A percentile compares a stretch with the other conserved stretches of the same genome.
Evolutionary conservation across 2,329 filamentous ascomycete genomes (phyloP).

Genomic region (Trichophyton verrucosum): DNA sequence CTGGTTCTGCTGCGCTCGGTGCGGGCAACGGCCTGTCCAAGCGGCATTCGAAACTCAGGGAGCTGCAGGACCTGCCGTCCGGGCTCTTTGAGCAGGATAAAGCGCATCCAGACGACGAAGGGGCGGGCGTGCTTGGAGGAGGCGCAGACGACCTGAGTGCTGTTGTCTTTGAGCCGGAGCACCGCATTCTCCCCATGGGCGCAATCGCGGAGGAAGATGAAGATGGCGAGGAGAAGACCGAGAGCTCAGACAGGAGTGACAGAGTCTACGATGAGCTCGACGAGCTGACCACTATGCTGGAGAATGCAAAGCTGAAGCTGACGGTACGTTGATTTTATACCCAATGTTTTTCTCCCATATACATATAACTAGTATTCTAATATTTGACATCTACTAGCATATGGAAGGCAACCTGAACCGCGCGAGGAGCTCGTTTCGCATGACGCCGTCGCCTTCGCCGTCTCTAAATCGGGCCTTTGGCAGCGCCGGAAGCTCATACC

Average conservation of each 20-base stretch:
- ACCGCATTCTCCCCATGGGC: slow-evolving; percentile 22
- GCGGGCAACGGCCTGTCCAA: neutral
- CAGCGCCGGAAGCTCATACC: slow-evolving; percentile 28
- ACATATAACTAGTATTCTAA: neutral
- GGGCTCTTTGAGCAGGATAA: neutral
- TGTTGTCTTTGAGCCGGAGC: slow-evolving; percentile 5
- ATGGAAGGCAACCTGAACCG: slow-evolving; percentile 87
- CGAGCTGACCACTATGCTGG: slow-evolving; percentile 63
- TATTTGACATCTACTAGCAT: slow-evolving; percentile 42
- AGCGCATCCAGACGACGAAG: neutral
- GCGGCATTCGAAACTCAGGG: neutral
- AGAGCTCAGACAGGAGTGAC: neutral
- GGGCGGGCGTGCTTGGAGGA: neutral
- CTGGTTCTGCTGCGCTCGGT: neutral
- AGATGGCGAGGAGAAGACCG: slow-evolving; percentile 15
- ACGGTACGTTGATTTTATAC: slow-evolving; percentile 48
- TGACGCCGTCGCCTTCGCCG: slow-evolving; percentile 39
- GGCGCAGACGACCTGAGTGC: neutral
- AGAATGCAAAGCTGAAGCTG: slow-evolving; percentile 79
- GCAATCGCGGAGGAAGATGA: slow-evolving; percentile 25
- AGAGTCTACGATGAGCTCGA: slow-evolving; percentile 44
- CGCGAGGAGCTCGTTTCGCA: slow-evolving; percentile 56
- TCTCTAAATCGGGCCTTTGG: slow-evolving; percentile 23
- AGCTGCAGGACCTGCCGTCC: neutral
- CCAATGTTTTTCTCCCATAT: neutral